Percentiles rank a stretch among this genome's conserved stretches.
These are phyloP conservation scores for Pleurotus citrinopileatus DNA, from an alignment of 768 basidiomycete species.

Conservation along the genomic window DNA sequence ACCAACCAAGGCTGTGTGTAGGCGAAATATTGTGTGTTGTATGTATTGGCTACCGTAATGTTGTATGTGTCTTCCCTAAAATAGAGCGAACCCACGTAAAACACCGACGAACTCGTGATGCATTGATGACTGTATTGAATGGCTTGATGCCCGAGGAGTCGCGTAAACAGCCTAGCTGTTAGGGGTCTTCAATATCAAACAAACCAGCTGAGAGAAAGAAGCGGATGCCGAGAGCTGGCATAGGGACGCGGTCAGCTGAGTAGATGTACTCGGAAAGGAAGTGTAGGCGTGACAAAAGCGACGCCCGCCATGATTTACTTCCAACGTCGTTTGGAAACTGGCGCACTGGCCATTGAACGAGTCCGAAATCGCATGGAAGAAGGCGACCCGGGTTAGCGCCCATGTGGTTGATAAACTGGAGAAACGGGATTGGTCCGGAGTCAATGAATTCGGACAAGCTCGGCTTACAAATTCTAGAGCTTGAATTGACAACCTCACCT, in stretches of 20 bases:
- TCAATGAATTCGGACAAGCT: constrained; percentile 5
- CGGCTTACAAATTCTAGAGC: constrained; percentile 12
- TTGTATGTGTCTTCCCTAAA: no score
- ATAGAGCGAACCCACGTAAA: no score
- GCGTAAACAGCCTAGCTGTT: no score
- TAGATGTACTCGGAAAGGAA: background rate
- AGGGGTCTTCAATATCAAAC: no score
- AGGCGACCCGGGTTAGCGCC: background rate
- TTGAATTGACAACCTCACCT: constrained; percentile 2
- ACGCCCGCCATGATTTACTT: background rate
- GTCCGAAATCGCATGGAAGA: background rate
- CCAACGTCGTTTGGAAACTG: constrained; percentile 4
- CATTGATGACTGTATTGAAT: no score
- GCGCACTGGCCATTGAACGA: no score
- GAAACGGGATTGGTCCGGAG: constrained; percentile 8
- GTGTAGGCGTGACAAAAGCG: background rate
- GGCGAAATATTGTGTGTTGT: no score
- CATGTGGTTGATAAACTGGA: constrained; percentile 7
- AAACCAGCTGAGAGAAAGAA: constrained; percentile 2
- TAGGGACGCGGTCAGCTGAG: constrained; percentile 5
- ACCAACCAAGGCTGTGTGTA: no score
- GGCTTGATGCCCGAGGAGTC: no score
- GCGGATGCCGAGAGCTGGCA: background rate
- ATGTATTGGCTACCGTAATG: no score
- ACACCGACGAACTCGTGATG: no score